Percentiles rank a stretch among this genome's conserved stretches.
phyloP scores from a whole-genome alignment of 345 rosid genomes.

The Linum lewisii region DNA sequence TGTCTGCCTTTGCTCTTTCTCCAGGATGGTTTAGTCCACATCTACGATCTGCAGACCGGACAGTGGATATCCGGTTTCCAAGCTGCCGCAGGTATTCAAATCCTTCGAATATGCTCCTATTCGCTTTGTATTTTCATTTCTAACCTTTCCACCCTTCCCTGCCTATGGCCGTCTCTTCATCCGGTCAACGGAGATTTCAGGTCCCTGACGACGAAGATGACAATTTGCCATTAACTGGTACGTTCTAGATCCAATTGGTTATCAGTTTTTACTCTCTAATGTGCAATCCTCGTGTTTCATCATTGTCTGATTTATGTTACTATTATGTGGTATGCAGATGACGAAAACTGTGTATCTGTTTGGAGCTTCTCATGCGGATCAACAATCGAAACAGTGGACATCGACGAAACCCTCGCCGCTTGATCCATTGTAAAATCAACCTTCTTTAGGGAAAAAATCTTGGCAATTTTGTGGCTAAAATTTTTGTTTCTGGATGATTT shows the following conservation, averaged over 20 bases:
- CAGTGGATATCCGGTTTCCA: conserved; percentile 82
- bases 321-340: too few relatives aligned
- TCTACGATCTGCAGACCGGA: conserved; percentile 85
- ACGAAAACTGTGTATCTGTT: conserved; percentile 65
- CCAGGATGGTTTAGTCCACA: conserved; percentile 90
- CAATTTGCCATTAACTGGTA: conserved; percentile 38
- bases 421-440: neutral
- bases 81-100: conserved; percentile 67
- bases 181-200: conserved; percentile 80
- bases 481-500: too few relatives aligned
- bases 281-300: neutral
- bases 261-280: too few relatives aligned
- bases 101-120: neutral
- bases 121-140: conserved; percentile 1
- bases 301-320: too few relatives aligned
- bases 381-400: conserved; percentile 14
- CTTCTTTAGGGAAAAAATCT: neutral
- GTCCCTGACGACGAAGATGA: conserved; percentile 40
- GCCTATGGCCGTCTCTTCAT: conserved; percentile 89
- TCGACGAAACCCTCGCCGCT: neutral
- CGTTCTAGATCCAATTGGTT: neutral
- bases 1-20: neutral
- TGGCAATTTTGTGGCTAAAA: too few relatives aligned
- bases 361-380: conserved; percentile 63
- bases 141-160: conserved; percentile 70